Base-by-base conservation (phyloP, 306 rosid species). In the Vigna hirtella region DNA sequence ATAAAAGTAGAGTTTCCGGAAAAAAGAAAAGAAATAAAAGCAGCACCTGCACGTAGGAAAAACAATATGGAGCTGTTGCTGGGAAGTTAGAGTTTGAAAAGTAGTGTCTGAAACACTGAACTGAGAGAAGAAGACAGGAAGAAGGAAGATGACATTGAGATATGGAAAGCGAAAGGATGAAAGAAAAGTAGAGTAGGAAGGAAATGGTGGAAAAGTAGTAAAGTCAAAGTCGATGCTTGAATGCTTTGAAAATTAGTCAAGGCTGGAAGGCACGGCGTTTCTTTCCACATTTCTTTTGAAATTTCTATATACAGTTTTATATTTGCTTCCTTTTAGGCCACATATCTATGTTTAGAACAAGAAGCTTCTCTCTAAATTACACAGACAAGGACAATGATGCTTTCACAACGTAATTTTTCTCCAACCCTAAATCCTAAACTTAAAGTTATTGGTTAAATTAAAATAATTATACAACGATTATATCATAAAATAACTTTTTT, bases 151-250 rank as follows among this genome's bases (percentile, higher is more conserved):
- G 30, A 36, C 47, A 3, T 42, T 66, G 34, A n/a, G 72, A 69
- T 51, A 69, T 51, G 9, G 70, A 74, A 76, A 68, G 38, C 16
- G 66, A 36, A 63, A 68, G 58, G 0, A 66, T 0, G 53, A 32
- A 42, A 56, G 82, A 77, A 80, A 80, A 76, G 83, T 73, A 73
- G 74, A 10, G 82, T 49, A 28, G 58, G 61, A 62, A 65, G 65
- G 70, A 48, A 66, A 77, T 30, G 79, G 73, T 64, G 79, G 96
- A 93, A 93, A 93, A 93, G 97, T 93, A 86, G 84, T 2, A 76
- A 53, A 71, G 96, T 93, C 97, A 90, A 89, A 93, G 95, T 82
- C 87, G 18, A 83, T 82, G 59, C 66, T 81, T 77, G 59, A 81
- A 73, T 50, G 48, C 43, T 75, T 86, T 88, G 87, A 83, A 89